These are phyloP conservation scores for Cladosporium sp. DNA, from an alignment of 2,329 filamentous ascomycete genomes.

Conservation along the genomic window DNA sequence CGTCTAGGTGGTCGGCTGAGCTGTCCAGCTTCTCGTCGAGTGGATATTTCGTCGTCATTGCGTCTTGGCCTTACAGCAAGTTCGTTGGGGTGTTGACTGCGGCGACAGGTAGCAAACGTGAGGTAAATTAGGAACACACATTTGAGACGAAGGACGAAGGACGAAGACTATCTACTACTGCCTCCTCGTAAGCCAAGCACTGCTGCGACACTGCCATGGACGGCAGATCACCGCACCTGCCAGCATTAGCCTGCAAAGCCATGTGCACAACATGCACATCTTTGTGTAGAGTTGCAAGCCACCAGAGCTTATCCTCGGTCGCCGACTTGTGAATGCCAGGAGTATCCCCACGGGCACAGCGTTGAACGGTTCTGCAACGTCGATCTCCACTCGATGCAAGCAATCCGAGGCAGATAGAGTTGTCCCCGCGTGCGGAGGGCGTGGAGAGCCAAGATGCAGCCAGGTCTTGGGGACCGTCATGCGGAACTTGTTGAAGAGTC, in stretches of 20 bases:
- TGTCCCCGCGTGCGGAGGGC: constrained; percentile 11
- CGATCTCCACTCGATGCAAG: constrained; percentile 2
- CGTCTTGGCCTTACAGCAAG: neutral
- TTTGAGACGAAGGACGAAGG: neutral
- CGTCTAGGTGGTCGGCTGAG: constrained; percentile 2
- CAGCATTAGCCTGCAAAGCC: neutral
- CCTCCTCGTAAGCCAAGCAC: neutral
- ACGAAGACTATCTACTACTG: neutral
- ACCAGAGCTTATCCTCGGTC: neutral
- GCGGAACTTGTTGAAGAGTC: neutral
- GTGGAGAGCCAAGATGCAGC: constrained; percentile 8
- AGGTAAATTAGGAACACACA: too few relatives aligned
- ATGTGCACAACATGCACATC: neutral
- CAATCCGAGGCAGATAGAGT: constrained; percentile 2
- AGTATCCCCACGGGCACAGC: neutral
- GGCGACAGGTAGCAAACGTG: too few relatives aligned
- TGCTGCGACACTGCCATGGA: neutral
- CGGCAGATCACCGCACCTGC: neutral
- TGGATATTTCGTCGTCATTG: neutral
- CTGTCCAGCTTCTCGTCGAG: constrained; percentile 5
- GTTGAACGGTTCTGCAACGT: neutral
- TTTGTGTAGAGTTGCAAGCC: neutral
- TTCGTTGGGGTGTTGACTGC: too few relatives aligned
- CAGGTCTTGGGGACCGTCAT: constrained; percentile 1
- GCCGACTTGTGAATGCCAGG: constrained; percentile 1